Conservation (phyloP, 192 early-diverging fungal species). For the Backusella liffmaniae region DNA sequence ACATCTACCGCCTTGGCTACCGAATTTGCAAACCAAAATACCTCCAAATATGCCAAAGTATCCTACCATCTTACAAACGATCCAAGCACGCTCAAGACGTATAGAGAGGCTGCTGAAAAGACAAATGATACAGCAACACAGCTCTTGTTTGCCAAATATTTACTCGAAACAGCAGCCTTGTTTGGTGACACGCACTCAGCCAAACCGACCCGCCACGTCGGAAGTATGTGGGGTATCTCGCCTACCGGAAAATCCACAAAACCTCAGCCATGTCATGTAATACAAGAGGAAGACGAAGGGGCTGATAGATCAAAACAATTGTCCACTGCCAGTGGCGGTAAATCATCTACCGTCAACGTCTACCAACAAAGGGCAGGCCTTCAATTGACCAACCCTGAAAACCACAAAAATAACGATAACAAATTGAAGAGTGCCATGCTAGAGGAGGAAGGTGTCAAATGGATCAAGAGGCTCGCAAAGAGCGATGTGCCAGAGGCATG, state of each 20-base stretch:
- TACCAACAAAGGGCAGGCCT: background rate
- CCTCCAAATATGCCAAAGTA: conserved; percentile 17
- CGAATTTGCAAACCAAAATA: background rate
- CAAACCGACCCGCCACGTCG: background rate
- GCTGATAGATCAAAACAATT: background rate
- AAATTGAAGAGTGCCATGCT: conserved; percentile 6
- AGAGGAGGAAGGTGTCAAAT: conserved; percentile 62
- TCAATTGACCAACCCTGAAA: background rate
- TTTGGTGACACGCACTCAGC: conserved; percentile 12
- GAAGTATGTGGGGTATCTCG: conserved; percentile 3
- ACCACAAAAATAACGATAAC: background rate
- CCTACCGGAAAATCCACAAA: background rate
- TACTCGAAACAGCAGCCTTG: conserved; percentile 61
- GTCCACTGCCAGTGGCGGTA: background rate
- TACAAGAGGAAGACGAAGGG: background rate
- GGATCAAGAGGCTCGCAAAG: conserved; percentile 64
- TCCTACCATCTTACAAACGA: conserved; percentile 23
- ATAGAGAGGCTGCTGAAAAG: conserved; percentile 74
- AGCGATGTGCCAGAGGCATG: conserved; percentile 67
- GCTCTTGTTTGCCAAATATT: conserved; percentile 74
- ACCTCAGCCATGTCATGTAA: background rate
- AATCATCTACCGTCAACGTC: background rate
- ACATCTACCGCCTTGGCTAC: background rate
- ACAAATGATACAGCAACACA: conserved; percentile 72
- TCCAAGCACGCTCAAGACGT: conserved; percentile 49